Base-by-base conservation (phyloP, 345 rosid genomes). In the Trapa bicornis region DNA sequence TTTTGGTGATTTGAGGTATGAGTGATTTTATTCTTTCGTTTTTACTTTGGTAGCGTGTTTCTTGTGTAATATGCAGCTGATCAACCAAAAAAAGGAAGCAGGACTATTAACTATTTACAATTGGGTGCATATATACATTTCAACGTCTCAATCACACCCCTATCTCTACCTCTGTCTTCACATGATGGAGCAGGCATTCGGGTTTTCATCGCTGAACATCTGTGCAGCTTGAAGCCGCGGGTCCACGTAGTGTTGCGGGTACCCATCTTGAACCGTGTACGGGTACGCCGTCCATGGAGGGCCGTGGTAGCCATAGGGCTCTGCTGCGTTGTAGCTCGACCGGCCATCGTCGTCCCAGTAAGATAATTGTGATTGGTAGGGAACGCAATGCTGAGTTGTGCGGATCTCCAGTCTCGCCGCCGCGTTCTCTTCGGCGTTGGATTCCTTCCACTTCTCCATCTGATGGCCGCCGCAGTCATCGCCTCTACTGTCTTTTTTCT, bases 341-440 rank as follows among this genome's bases (percentile, higher is more conserved):
- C 64, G 65, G 11, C 61, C 53, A 37, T 14, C 70, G 15, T 67
- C 75, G n/a, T 63, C 11, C 67, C 62, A 67, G 39, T 39, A 73
- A 15, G 65, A 15, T 32, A 67, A 80, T 61, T 71, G 81, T 0
- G 76, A 76, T 47, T 71, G 77, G 2, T 74, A 70, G 61, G 70
- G 71, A 4, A 87, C 86, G 35, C 47, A 52, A 42, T 81, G 75
- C 57, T 84, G 87, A 65, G 80, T 64, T 76, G 81, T 87, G 80
- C 74, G 81, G 68, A 85, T 67, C 32, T 82, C 91, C 76, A 85
- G 42, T 74, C 77, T 81, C 12, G 79, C 66, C 32, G 60, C 69
- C 37, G 33, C n/a, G 52, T 32, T 54, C 54, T 47, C 68, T 17
- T 37, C 71, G 47, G 60, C 69, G 37, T 32, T 16, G 52, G 29